Base-by-base conservation (phyloP, 768 basidiomycete species). In the Boletus subparvulus region DNA sequence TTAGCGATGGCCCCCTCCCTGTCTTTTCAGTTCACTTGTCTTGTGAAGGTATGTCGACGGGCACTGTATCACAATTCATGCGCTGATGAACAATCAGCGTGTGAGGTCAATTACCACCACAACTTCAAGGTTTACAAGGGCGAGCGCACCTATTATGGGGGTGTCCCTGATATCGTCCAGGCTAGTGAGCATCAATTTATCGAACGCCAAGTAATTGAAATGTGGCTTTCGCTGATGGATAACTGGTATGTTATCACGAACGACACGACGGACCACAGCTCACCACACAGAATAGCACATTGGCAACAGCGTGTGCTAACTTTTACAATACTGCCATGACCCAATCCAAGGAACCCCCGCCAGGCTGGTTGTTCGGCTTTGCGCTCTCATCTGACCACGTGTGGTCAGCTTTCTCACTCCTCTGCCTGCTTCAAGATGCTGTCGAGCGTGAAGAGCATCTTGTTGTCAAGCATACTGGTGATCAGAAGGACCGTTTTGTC, bases 341-440 rank as follows among this genome's bases (percentile, higher is more conserved):
- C 13, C 21, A 49, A 6, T 47, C 30, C 24, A 55, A 44, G 3
- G 8, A 49, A 5, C 47, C 35, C 17, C 47, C 26, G 28, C 24
- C 21, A 8, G 12, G 6, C 6, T 55, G 53, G 53, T 0, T 26
- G 1, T 55, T 49, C 19, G 6, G 13, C 2, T 55, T 55, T 16
- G 19, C 14, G 0, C 26, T 44, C 7, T 49, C 28, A 3, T 17
- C 19, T 1, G 50, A 37, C 1, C 42, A 33, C 16, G n/a, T 40
- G 1, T 37, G 17, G 47, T 51, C 2, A 0, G 46, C 24, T 4
- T 55, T 59, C 3, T 3, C 45, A 0, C 13, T 61, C 0, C 52
- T 52, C 4, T 59, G 37, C 6, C 12, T 61, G 2, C 60, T 61
- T 14, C 50, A 59, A n/a, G 50, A 59, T 54, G 47, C 42, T 0